Evolutionary conservation across 768 basidiomycete species (phyloP).

Genomic region (Panus rudis): DNA sequence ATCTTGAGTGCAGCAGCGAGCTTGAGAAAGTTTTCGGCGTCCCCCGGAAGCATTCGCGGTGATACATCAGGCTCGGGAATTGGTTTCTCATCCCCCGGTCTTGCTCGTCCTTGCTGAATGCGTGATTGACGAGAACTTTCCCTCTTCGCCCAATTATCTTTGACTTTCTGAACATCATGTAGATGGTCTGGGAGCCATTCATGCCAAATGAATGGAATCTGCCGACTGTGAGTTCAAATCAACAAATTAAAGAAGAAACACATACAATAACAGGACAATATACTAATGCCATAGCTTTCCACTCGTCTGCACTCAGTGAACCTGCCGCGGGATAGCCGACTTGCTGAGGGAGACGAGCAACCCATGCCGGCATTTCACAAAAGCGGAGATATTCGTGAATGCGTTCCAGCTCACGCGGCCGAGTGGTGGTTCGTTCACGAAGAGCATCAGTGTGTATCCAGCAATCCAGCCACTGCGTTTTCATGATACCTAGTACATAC

Average conservation of each 20-base stretch:
- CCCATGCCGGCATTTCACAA: conserved; percentile 13
- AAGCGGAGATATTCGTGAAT: conserved; percentile 19
- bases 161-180: background rate
- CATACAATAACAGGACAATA: conserved; percentile 14
- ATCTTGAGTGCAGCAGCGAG: conserved; percentile 15
- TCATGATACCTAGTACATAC: conserved; percentile 3
- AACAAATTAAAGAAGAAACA: background rate
- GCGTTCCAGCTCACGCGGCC: conserved; percentile 15
- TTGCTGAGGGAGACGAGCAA: conserved; percentile 12
- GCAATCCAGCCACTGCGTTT: conserved; percentile 8
- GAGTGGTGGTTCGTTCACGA: conserved; percentile 4
- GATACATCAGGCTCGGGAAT: conserved; percentile 2
- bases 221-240: background rate
- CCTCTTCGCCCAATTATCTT: conserved; percentile 1
- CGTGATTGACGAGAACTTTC: background rate
- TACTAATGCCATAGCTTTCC: conserved; percentile 14
- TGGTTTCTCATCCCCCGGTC: background rate
- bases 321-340: conserved; percentile 22
- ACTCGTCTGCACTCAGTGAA: conserved; percentile 18
- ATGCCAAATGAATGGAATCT: conserved; percentile 13
- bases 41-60: conserved; percentile 5
- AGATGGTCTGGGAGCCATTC: conserved; percentile 5
- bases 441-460: conserved; percentile 6
- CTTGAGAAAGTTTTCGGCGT: conserved; percentile 11
- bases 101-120: background rate